Evolutionary conservation across 2,329 filamentous ascomycete genomes (phyloP).

Genomic region (Beauveria caledonica): DNA sequence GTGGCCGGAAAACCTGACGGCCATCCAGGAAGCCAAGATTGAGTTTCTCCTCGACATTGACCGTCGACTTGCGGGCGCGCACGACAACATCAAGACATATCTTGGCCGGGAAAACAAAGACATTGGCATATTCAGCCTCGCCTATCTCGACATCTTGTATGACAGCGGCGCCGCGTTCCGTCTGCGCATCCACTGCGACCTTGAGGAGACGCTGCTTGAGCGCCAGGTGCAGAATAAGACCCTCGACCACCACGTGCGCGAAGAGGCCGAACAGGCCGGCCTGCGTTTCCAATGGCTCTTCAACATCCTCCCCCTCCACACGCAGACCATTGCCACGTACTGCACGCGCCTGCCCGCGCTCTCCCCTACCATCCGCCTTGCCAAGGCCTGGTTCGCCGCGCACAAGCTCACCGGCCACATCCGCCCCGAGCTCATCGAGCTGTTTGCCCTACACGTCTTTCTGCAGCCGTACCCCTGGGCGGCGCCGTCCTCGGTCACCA

Average conservation of each 20-base stretch:
- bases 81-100: constrained; percentile 54
- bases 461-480: constrained; percentile 74
- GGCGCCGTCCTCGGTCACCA: constrained; percentile 64
- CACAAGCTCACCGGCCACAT: constrained; percentile 76
- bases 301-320: constrained; percentile 66
- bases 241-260: constrained; percentile 54
- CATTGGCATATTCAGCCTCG: constrained; percentile 62
- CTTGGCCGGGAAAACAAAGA: constrained; percentile 74
- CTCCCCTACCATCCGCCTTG: constrained; percentile 72
- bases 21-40: constrained; percentile 89
- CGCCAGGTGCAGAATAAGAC: constrained; percentile 69
- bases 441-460: constrained; percentile 72
- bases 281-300: constrained; percentile 64
- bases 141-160: constrained; percentile 76
- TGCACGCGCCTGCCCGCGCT: constrained; percentile 74
- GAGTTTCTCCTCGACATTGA: constrained; percentile 77
- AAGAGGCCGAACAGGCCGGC: constrained; percentile 62
- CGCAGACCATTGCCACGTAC: constrained; percentile 70
- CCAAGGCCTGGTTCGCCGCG: constrained; percentile 81
- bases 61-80: constrained; percentile 55
- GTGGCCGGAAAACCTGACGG: constrained; percentile 86
- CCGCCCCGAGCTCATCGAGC: constrained; percentile 72
- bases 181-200: constrained; percentile 79
- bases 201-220: constrained; percentile 74
- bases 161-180: constrained; percentile 67